phyloP scores from a whole-genome alignment of 179 eudicot species.

The Beta corolliflora region DNA sequence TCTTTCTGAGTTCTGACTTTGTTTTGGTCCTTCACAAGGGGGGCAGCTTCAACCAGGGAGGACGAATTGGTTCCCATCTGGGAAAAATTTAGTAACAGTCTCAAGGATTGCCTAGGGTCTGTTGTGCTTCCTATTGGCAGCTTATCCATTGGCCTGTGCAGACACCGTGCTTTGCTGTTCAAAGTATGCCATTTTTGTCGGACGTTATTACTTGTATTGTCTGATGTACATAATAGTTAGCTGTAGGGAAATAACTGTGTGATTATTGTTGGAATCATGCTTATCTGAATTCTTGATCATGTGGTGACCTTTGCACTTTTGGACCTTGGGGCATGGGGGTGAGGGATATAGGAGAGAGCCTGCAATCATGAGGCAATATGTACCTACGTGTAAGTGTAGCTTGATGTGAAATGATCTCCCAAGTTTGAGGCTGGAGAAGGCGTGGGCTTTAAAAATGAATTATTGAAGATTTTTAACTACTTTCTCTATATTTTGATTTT shows the following conservation, averaged over 20 bases:
- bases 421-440: not conserved
- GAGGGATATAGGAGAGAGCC: not conserved
- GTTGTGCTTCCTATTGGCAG: conserved; percentile 87
- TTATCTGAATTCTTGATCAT: not conserved
- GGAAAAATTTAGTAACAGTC: conserved; percentile 63
- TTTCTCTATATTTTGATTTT: not conserved
- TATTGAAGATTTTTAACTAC: not conserved
- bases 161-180: conserved; percentile 87
- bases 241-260: not conserved
- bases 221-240: not conserved
- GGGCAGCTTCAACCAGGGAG: conserved; percentile 66
- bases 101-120: conserved; percentile 75
- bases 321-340: not conserved
- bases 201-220: conserved; percentile 1
- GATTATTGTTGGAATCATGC: not conserved
- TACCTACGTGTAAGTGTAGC: not conserved
- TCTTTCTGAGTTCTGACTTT: conserved; percentile 32
- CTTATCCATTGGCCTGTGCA: conserved; percentile 83
- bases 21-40: conserved; percentile 55
- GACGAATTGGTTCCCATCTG: conserved; percentile 62
- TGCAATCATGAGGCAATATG: not conserved
- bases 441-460: not conserved
- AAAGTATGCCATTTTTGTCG: conserved; percentile 55
- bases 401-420: not conserved
- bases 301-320: conserved; percentile 8